Evolutionary conservation across 73 alveolate genomes (phyloP).

Genomic region (Paramecium caudatum): DNA sequence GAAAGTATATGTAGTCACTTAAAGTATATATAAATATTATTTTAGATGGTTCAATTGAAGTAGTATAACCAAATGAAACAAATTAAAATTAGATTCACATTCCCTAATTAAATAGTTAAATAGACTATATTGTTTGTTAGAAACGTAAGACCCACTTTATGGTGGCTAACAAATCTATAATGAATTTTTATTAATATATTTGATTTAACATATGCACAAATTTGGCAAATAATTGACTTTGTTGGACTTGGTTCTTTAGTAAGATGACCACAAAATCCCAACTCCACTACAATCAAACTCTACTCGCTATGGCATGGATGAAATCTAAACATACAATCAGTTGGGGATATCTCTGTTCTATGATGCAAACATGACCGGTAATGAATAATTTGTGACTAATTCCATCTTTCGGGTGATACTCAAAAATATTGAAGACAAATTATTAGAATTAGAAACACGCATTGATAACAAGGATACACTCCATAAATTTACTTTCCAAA

Average conservation of each 20-base stretch:
- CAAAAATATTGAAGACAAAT: slow-evolving; percentile 44
- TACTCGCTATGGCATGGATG: background rate
- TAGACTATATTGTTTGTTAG: slow-evolving; percentile 6
- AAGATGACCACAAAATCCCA: background rate
- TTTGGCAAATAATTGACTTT: background rate
- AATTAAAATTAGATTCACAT: background rate
- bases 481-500: background rate
- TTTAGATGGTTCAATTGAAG: slow-evolving; percentile 62
- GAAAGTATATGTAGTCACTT: background rate
- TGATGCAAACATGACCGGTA: slow-evolving; percentile 27
- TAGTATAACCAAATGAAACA: background rate
- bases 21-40: background rate
- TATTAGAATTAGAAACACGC: slow-evolving; percentile 34
- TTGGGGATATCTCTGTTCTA: slow-evolving; percentile 47
- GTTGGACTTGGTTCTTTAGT: slow-evolving; percentile 25
- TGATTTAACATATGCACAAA: slow-evolving; percentile 11
- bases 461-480: slow-evolving; percentile 31
- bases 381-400: slow-evolving; percentile 29
- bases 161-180: slow-evolving; percentile 25
- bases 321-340: background rate
- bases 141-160: slow-evolving; percentile 16
- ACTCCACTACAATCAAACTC: background rate
- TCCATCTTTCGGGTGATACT: background rate
- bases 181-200: slow-evolving; percentile 49
- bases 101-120: slow-evolving; percentile 29